A percentile compares a stretch with the other conserved stretches of the same genome.
These are phyloP conservation scores for Beauveria scarabaeidicola DNA, from an alignment of 2,329 filamentous ascomycete species.

Conservation along the genomic window DNA sequence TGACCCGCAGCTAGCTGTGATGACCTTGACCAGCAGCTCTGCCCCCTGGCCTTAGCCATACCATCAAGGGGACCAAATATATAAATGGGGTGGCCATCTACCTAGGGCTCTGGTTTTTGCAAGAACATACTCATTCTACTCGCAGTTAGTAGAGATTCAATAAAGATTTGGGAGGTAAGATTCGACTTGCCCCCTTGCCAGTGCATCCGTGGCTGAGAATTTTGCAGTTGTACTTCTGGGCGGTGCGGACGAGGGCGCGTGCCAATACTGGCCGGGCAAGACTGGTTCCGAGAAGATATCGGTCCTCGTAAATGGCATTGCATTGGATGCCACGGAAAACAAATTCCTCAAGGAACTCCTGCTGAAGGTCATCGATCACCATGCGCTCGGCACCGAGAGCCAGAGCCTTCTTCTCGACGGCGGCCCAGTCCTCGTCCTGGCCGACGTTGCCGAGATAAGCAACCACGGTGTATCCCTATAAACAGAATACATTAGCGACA, in stretches of 20 bases:
- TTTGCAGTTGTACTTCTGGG: conserved; percentile 24
- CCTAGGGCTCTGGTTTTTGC: background rate
- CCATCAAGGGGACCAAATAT: background rate
- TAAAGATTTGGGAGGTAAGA: background rate
- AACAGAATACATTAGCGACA: conserved; percentile 8
- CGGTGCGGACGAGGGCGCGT: background rate
- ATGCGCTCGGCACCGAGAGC: conserved; percentile 30
- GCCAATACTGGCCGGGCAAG: conserved; percentile 59
- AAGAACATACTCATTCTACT: conserved; percentile 21
- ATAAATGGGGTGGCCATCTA: background rate
- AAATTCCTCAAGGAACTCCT: conserved; percentile 67
- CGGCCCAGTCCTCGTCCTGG: conserved; percentile 62
- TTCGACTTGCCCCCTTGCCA: conserved; percentile 26
- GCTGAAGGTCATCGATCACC: conserved; percentile 52
- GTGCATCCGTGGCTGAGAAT: conserved; percentile 36
- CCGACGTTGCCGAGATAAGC: conserved; percentile 55
- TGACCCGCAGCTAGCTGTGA: no score
- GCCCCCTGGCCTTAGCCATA: background rate
- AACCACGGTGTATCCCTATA: conserved; percentile 16
- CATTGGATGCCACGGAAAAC: conserved; percentile 61
- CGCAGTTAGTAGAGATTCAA: background rate
- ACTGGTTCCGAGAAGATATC: conserved; percentile 38
- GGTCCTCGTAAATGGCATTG: conserved; percentile 55
- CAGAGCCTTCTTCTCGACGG: conserved; percentile 59
- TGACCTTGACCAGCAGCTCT: background rate